Conservation (phyloP, 2,329 filamentous ascomycete species). For the Dactylellina haptotyla region DNA sequence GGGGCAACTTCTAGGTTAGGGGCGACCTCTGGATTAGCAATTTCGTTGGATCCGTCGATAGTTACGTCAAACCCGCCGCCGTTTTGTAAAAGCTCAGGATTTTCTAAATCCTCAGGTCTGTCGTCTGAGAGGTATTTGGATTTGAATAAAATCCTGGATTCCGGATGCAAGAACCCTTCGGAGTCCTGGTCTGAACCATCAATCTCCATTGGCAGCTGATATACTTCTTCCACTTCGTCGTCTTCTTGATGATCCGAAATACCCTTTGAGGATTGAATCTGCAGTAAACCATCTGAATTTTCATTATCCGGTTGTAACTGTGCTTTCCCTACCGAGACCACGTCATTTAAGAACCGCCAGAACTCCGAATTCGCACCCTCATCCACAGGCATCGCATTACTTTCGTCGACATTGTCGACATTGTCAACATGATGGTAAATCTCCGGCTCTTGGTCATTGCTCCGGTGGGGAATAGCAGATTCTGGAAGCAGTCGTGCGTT, state of each 20-base stretch:
- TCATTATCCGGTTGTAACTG: not conserved
- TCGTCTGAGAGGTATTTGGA: not conserved
- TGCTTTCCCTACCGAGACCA: not conserved
- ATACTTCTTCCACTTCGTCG: not conserved
- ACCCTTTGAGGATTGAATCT: not conserved
- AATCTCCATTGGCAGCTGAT: not conserved
- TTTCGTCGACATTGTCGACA: not conserved
- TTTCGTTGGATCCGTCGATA: no score
- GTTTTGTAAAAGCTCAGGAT: not conserved
- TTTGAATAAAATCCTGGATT: not conserved
- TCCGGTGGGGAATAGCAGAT: not conserved
- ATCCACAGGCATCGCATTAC: not conserved
- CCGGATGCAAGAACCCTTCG: not conserved
- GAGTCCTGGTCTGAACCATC: not conserved
- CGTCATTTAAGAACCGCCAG: not conserved
- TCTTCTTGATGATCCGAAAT: not conserved
- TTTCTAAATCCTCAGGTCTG: not conserved
- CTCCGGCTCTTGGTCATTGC: no score
- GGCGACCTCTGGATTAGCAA: no score
- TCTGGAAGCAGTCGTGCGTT: not conserved
- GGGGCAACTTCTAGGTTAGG: no score
- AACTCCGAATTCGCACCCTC: not conserved
- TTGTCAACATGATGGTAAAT: no score
- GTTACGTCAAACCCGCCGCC: no score
- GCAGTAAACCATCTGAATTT: not conserved